Evolutionary conservation across 2,329 filamentous ascomycete genomes (phyloP).

Genomic region (Phoma sp.): DNA sequence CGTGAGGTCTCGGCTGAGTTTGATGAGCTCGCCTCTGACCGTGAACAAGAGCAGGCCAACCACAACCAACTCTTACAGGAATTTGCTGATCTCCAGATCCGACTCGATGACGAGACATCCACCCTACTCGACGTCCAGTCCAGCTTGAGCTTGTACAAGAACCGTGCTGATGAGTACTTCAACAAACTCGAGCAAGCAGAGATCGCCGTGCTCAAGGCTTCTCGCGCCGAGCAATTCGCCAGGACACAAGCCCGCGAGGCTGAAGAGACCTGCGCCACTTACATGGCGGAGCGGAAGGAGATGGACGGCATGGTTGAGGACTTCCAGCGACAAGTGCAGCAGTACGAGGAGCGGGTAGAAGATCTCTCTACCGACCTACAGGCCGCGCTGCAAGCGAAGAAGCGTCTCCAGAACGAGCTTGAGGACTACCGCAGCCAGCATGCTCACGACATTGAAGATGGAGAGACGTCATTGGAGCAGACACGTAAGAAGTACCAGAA

Average conservation of each 20-base stretch:
- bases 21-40: constrained; percentile 76
- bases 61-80: constrained; percentile 89
- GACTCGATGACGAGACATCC: constrained; percentile 86
- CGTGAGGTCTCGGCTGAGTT: constrained; percentile 85
- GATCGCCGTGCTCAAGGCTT: constrained; percentile 91
- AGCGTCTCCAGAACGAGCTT: constrained; percentile 92
- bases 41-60: constrained; percentile 87
- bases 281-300: constrained; percentile 91
- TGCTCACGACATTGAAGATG: constrained; percentile 96
- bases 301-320: constrained; percentile 90
- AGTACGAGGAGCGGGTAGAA: constrained; percentile 88
- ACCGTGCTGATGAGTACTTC: constrained; percentile 93
- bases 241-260: constrained; percentile 88
- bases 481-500: constrained; percentile 97
- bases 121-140: constrained; percentile 84
- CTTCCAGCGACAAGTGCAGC: constrained; percentile 86
- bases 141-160: constrained; percentile 88
- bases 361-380: constrained; percentile 91
- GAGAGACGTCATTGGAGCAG: constrained; percentile 94
- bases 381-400: constrained; percentile 85
- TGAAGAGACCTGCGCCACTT: constrained; percentile 86
- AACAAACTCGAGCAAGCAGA: constrained; percentile 96
- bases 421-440: constrained; percentile 96
- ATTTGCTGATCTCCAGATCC: constrained; percentile 91
- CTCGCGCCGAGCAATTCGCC: constrained; percentile 90